Conservation (phyloP, 805 yeast genomes). For the Candida pseudoglaebosa region DNA sequence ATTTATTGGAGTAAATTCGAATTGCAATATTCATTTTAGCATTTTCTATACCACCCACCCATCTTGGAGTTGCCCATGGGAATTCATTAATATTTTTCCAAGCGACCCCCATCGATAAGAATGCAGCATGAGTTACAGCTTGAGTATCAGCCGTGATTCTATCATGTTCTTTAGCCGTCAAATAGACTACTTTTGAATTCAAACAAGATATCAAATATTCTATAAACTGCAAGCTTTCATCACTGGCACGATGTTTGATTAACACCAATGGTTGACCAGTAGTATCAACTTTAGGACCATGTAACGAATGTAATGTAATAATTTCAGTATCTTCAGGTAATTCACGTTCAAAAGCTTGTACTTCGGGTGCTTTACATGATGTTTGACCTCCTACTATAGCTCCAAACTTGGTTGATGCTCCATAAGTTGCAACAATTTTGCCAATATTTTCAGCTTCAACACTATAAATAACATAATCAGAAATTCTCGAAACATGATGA, state of each 20-base stretch:
- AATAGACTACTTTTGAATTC: constrained; percentile 68
- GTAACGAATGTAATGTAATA: constrained; percentile 84
- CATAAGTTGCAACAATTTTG: constrained; percentile 69
- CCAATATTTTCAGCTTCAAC: constrained; percentile 89
- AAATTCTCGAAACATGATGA: constrained; percentile 70
- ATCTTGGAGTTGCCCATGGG: constrained; percentile 85
- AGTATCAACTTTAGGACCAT: constrained; percentile 88
- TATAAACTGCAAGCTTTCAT: constrained; percentile 56
- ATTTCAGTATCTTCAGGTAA: constrained; percentile 80
- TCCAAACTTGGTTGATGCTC: constrained; percentile 83
- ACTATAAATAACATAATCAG: constrained; percentile 84
- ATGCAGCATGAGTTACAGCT: constrained; percentile 98
- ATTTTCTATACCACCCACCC: constrained; percentile 94
- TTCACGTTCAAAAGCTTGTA: constrained; percentile 72
- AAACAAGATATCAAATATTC: constrained; percentile 65
- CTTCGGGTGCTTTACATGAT: constrained; percentile 89
- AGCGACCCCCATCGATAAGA: constrained; percentile 93
- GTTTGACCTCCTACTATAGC: constrained; percentile 98
- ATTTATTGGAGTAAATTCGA: constrained; percentile 86
- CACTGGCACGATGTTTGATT: constrained; percentile 65
- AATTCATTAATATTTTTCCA: constrained; percentile 81
- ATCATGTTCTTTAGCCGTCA: constrained; percentile 88
- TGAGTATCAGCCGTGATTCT: constrained; percentile 96
- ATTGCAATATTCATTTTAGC: constrained; percentile 92
- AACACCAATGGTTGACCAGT: constrained; percentile 91